Evolutionary conservation across 2,329 filamentous ascomycete species (phyloP).

Genomic region (Exophiala oligosperma): DNA sequence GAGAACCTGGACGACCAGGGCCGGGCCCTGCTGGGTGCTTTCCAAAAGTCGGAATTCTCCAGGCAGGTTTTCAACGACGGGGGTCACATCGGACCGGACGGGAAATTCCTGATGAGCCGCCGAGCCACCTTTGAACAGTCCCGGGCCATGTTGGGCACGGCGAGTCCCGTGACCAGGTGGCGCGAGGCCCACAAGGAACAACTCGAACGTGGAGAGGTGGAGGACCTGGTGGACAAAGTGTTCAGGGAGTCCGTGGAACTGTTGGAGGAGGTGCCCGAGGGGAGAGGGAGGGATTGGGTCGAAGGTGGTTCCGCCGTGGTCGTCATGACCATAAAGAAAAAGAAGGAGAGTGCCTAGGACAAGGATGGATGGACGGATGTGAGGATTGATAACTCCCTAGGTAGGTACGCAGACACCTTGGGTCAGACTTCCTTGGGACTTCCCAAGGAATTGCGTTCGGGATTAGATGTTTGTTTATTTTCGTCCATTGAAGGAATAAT

Average conservation of each 20-base stretch:
- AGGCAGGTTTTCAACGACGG: slow-evolving; percentile 22
- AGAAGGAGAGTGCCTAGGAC: not conserved
- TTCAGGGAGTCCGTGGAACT: slow-evolving; percentile 29
- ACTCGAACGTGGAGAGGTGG: slow-evolving; percentile 35
- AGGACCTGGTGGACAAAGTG: slow-evolving; percentile 36
- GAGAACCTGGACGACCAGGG: slow-evolving; percentile 24
- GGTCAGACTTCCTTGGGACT: no score
- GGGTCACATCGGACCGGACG: slow-evolving; percentile 10
- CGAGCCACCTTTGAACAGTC: slow-evolving; percentile 29
- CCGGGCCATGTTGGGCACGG: slow-evolving; percentile 34
- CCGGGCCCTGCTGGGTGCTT: slow-evolving; percentile 23
- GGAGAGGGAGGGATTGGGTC: slow-evolving; percentile 29
- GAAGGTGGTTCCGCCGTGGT: slow-evolving; percentile 24
- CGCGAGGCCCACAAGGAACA: slow-evolving; percentile 40
- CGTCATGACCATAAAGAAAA: slow-evolving; percentile 28
- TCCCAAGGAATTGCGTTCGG: no score
- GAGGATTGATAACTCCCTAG: not conserved
- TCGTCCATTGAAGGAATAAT: no score
- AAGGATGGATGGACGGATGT: not conserved
- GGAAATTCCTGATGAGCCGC: slow-evolving; percentile 32
- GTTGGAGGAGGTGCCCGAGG: slow-evolving; percentile 30
- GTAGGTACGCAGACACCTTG: no score
- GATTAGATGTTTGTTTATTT: no score
- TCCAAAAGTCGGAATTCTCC: slow-evolving; percentile 12
- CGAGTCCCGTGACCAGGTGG: slow-evolving; percentile 43